Evolutionary conservation across 495 filamentous ascomycete species (phyloP).

Genomic region (Bryoglossum gracile): DNA sequence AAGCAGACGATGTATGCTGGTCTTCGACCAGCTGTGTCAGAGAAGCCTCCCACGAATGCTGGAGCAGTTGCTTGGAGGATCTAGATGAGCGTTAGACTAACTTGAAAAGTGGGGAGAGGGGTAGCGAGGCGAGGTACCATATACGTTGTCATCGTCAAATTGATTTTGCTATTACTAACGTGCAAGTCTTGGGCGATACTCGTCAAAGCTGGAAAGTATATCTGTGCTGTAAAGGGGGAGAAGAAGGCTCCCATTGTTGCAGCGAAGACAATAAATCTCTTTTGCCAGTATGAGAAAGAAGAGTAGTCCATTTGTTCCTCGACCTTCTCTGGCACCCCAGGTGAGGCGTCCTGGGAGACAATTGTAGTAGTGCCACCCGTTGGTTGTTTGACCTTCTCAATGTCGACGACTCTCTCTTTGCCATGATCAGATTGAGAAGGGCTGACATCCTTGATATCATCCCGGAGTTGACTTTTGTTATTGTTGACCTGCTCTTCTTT

Average conservation of each 20-base stretch:
- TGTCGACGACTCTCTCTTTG: not conserved
- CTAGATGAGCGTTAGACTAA: not conserved
- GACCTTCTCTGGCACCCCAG: not conserved
- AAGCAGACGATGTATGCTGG: constrained; percentile 47
- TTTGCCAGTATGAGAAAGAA: constrained; percentile 47
- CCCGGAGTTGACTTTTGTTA: not conserved
- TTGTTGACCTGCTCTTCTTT: no score
- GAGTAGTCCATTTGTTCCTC: constrained; percentile 33
- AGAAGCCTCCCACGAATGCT: constrained; percentile 47
- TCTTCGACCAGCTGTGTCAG: constrained; percentile 47
- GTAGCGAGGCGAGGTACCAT: constrained; percentile 9
- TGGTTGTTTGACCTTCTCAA: not conserved
- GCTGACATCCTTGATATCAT: not conserved
- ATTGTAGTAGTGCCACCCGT: not conserved
- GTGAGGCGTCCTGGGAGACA: not conserved
- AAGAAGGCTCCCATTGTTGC: constrained; percentile 57
- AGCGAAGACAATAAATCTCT: constrained; percentile 53
- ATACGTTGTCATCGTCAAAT: constrained; percentile 54
- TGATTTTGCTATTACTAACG: constrained; percentile 47
- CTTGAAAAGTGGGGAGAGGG: not conserved
- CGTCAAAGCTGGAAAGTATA: constrained; percentile 68
- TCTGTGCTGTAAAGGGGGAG: constrained; percentile 59
- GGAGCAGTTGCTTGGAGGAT: constrained; percentile 54
- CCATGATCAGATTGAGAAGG: not conserved
- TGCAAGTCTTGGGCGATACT: constrained; percentile 44